Evolutionary conservation across 306 rosid genomes (phyloP).

Genomic region (Cotoneaster glaucophyllus): DNA sequence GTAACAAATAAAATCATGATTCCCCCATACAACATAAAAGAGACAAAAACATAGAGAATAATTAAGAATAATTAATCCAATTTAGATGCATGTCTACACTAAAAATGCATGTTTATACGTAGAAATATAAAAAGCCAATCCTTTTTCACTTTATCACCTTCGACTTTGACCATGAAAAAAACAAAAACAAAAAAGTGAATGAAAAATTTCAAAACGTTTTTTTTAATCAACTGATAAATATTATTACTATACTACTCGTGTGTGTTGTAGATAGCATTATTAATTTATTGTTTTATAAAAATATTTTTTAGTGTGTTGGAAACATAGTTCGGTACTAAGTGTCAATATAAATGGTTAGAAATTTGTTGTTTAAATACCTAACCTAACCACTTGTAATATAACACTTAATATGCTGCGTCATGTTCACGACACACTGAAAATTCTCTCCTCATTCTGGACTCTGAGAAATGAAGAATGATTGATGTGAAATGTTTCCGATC

Average conservation of each 20-base stretch:
- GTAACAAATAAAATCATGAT: too few relatives aligned
- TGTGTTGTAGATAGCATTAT: not conserved
- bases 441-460: not conserved
- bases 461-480: conserved; percentile 40
- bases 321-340: too few relatives aligned
- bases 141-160: not conserved
- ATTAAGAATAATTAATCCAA: too few relatives aligned
- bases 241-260: not conserved
- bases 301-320: too few relatives aligned
- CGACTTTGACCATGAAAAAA: not conserved
- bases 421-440: too few relatives aligned
- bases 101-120: too few relatives aligned
- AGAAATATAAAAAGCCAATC: not conserved
- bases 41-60: too few relatives aligned
- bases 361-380: too few relatives aligned
- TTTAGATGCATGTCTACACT: too few relatives aligned
- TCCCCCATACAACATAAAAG: too few relatives aligned
- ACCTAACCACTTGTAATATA: fast-evolving
- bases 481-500: conserved; percentile 7
- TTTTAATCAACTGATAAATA: not conserved
- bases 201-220: not conserved
- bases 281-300: not conserved
- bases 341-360: too few relatives aligned
- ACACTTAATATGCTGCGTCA: too few relatives aligned
- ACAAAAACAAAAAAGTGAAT: conserved; percentile 1